Conservation (phyloP, 371 early-diverging fungal genomes). For the Capillidium heterosporum region DNA sequence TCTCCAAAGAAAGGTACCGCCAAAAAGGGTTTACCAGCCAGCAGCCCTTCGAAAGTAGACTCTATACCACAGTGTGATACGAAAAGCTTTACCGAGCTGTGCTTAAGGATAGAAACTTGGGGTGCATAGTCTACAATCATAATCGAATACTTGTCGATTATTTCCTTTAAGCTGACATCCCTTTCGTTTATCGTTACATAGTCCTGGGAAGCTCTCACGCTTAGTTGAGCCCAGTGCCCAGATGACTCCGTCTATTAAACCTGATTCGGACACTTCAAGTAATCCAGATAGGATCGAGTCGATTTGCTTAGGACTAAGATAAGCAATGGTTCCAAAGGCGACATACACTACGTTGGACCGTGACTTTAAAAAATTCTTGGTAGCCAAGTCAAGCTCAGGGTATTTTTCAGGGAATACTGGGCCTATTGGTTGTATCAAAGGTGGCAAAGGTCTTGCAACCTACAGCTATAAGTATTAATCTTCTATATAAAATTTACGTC, state of each 20-base stretch:
- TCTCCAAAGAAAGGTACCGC: conserved; percentile 20
- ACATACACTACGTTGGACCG: conserved; percentile 13
- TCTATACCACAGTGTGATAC: conserved; percentile 18
- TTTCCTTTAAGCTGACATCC: background rate
- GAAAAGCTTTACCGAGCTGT: conserved; percentile 15
- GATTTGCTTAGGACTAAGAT: conserved; percentile 1
- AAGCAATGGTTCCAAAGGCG: conserved; percentile 16
- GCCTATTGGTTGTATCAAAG: conserved; percentile 16
- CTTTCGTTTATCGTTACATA: background rate
- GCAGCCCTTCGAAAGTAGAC: conserved; percentile 15
- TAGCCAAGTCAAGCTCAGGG: conserved; percentile 7
- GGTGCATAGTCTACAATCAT: conserved; percentile 14
- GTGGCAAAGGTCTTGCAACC: conserved; percentile 13
- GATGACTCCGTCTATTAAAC: conserved; percentile 14
- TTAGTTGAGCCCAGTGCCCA: conserved; percentile 11
- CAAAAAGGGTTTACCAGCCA: conserved; percentile 12
- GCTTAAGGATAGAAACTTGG: conserved; percentile 18
- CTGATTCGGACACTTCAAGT: conserved; percentile 5
- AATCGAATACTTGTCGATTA: background rate
- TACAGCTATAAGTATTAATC: background rate
- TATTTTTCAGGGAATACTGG: conserved; percentile 12
- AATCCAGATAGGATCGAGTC: conserved; percentile 10
- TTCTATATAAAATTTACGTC: conserved; percentile 1
- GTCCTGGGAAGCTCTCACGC: conserved; percentile 3
- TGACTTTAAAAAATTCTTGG: conserved; percentile 9